These are phyloP conservation scores for Jimgerdemannia flammicorona DNA, from an alignment of 192 early-diverging fungal species.

Conservation along the genomic window DNA sequence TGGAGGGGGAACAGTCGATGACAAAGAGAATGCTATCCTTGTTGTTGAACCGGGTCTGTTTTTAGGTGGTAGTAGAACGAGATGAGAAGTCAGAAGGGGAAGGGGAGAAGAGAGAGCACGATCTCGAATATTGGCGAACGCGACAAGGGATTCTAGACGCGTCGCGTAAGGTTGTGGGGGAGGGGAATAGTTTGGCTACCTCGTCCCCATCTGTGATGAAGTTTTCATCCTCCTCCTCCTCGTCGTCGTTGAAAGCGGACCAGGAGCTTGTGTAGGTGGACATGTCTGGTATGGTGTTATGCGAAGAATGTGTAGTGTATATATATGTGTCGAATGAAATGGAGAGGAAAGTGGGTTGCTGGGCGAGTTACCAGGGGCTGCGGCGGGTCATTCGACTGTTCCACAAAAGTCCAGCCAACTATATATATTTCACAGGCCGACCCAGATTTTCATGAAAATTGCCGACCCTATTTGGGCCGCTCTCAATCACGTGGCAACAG, in stretches of 20 bases:
- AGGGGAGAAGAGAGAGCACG: neutral
- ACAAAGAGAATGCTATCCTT: constrained; percentile 50
- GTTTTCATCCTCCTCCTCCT: constrained; percentile 33
- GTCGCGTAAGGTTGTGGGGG: neutral
- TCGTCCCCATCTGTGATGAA: constrained; percentile 33
- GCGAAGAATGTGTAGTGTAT: neutral
- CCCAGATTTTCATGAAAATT: no score
- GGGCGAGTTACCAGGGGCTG: no score
- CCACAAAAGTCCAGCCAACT: no score
- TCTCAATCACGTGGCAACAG: no score
- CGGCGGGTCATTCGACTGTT: no score
- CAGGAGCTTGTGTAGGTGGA: constrained; percentile 27
- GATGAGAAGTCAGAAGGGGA: neutral
- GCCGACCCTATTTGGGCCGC: no score
- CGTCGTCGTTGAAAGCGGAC: constrained; percentile 22
- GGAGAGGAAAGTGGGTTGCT: no score
- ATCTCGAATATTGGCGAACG: neutral
- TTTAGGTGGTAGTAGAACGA: neutral
- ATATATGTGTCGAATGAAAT: neutral
- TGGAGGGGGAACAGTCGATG: constrained; percentile 43
- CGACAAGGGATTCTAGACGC: neutral
- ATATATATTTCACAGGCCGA: no score
- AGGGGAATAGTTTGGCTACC: constrained; percentile 5
- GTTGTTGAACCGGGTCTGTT: constrained; percentile 9
- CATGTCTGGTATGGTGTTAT: neutral